Evolutionary conservation across 2,329 filamentous ascomycete genomes (phyloP), one percentile per base, ranked within the genome.

Genomic region (Aspergillus bombycis): DNA sequence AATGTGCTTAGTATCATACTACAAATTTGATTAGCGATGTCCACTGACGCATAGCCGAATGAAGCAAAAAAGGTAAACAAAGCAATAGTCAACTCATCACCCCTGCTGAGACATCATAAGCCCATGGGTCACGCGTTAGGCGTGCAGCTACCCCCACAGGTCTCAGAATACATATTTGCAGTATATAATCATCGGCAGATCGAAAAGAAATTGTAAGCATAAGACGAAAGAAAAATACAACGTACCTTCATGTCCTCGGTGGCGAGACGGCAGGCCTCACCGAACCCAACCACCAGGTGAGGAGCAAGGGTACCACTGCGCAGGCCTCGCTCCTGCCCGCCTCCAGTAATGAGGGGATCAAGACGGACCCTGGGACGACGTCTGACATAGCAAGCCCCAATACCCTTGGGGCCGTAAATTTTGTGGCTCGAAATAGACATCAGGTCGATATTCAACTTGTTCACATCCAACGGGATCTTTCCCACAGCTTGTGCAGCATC

Each of bases 341-440:
- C 95, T 65, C 95, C 95, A 61, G 89, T 96, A 81, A 99, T 99
- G 76, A 99, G 90, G 57, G 95, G 95, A 64, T 99, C 95, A 62
- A 99, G 83, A 79, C 95, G 92, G 70, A 99, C 95, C 77, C 94
- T 89, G 1, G 95, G 95, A 62, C 95, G 87, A 82, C 95, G 88
- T 74, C 95, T 91, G 56, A 99, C 92, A 75, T 94, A 99, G 81
- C 95, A 99, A 63, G 95, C 95, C 63, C 95, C 95, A 62, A 99
- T 92, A 38, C 95, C 95, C 84, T 97, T 99, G 60, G 95, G 95
- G 30, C 95, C 95, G 76, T 99, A 99, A 60, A 99, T 96, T 82
- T 99, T 99, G 82, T 99, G 95, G 34, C 92, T 94, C 10, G 95
- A 98, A 65, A 99, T 97, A 34, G 94, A 98, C 94, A 99, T 97